phyloP scores from a whole-genome alignment of 768 basidiomycete genomes.

The Hygrocybe punicea region DNA sequence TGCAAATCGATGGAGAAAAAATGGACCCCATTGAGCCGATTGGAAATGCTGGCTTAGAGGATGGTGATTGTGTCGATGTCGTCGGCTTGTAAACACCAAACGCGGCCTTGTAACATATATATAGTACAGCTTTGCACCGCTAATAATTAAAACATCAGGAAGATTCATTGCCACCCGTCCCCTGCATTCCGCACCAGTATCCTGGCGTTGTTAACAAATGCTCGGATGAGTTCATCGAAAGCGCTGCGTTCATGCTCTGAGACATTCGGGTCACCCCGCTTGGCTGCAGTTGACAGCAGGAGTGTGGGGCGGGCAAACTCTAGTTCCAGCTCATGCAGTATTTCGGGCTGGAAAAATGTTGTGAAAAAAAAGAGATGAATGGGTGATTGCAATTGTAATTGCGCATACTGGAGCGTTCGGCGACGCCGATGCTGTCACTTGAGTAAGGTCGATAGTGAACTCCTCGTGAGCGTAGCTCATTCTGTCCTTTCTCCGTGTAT shows the following conservation, averaged over 20 bases:
- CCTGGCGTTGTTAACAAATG: conserved; percentile 89
- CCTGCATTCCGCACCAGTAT: conserved; percentile 78
- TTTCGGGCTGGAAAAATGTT: conserved; percentile 44
- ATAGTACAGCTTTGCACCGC: neutral
- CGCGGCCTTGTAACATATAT: neutral
- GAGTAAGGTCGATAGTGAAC: conserved; percentile 89
- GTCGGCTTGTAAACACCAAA: conserved; percentile 48
- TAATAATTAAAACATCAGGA: neutral
- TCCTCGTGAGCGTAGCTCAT: conserved; percentile 93
- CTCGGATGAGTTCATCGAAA: conserved; percentile 89
- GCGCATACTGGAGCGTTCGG: conserved; percentile 49
- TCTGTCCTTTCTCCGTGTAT: conserved; percentile 79
- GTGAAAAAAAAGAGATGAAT: conserved; percentile 5
- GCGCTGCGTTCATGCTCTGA: conserved; percentile 64
- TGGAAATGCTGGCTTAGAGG: conserved; percentile 67
- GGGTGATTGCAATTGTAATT: neutral
- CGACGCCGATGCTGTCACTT: conserved; percentile 63
- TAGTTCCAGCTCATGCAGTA: conserved; percentile 84
- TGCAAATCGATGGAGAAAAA: conserved; percentile 70
- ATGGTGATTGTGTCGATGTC: conserved; percentile 77
- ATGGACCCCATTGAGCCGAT: conserved; percentile 59
- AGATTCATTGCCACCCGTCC: conserved; percentile 44
- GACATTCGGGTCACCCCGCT: conserved; percentile 57
- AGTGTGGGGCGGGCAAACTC: conserved; percentile 74
- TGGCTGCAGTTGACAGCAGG: conserved; percentile 66